Evolutionary conservation across 768 basidiomycete species (phyloP), one percentile per base, ranked within the genome.

Genomic region (Xerocomellus intermedius): DNA sequence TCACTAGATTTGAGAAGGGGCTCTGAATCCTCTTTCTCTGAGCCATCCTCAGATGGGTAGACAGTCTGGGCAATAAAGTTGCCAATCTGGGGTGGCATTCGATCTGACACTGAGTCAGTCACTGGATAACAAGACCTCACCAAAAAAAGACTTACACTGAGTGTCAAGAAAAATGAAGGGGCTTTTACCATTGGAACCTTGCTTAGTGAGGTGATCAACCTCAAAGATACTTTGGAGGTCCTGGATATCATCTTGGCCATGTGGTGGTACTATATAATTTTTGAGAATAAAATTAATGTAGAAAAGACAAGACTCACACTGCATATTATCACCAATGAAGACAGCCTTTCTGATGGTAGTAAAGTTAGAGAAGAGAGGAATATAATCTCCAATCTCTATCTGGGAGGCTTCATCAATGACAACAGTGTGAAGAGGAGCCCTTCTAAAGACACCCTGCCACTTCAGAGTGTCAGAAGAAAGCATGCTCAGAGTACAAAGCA

Each of bases 71-170:
- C 91, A 38, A 94, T 87, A 42, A 91, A 83, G 4, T 75, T 61
- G 22, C 90, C 89, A 75, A 91, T 85, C 58, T 89, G 82, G 48
- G 85, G 82, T 48, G 91, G 91, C 89, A 94, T 91, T 1, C 91
- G 83, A 60, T 93, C 91, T 93, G 52, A 53, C 22, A 42, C 13
- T 48, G 35, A 42, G 52, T 59, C 28, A 67, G 35, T 24, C 26
- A 26, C 47, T 30, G 2, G 13, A 52, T 26, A 10, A 1, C 3
- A 54, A 50, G 9, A 41, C 30, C 21, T 33, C 4, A 21, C 13
- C 14, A 48, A 10, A 54, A 48, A 12, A 54, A 54, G 38, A 68
- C 82, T 63, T 67, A 90, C 91, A 93, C 71, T 92, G 91, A 2
- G 78, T 90, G 58, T 90, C 74, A 37, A 93, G 74, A 57, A 92